These are phyloP conservation scores for Monosporozyma aquatica DNA, from an alignment of 805 yeast species.

Conservation along the genomic window DNA sequence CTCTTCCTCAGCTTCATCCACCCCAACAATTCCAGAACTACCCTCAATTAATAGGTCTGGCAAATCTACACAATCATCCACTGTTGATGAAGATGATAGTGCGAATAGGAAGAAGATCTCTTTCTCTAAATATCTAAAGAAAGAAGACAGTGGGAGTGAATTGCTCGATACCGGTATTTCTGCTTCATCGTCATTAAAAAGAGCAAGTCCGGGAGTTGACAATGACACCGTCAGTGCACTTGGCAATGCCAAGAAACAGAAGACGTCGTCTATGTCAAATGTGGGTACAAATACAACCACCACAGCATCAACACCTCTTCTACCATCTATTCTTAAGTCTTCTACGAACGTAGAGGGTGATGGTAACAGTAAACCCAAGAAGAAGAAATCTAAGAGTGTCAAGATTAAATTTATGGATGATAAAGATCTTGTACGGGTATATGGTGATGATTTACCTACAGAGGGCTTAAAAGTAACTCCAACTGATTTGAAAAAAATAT, in stretches of 20 bases:
- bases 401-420: slow-evolving; percentile 24
- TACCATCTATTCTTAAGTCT: slow-evolving; percentile 21
- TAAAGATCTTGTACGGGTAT: slow-evolving; percentile 21
- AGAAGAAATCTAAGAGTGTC: background rate
- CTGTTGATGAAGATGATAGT: background rate
- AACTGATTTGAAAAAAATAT: slow-evolving; percentile 21
- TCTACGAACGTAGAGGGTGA: background rate
- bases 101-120: slow-evolving; percentile 28
- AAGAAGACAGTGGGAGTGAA: slow-evolving; percentile 14
- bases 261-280: no score
- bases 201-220: slow-evolving; percentile 1
- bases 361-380: no score
- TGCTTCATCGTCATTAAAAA: background rate
- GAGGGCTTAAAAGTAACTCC: slow-evolving; percentile 26
- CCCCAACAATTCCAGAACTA: no score
- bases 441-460: slow-evolving; percentile 28
- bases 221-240: background rate
- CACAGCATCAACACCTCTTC: background rate
- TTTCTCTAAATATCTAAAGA: slow-evolving; percentile 27
- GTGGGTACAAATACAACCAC: no score
- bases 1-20: background rate
- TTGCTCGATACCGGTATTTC: no score
- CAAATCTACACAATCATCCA: background rate
- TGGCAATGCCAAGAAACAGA: background rate
- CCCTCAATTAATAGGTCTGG: no score